Evolutionary conservation across 2,329 filamentous ascomycete species (phyloP), one percentile per base, ranked within the genome.

Genomic region (Xylariaceae sp.): DNA sequence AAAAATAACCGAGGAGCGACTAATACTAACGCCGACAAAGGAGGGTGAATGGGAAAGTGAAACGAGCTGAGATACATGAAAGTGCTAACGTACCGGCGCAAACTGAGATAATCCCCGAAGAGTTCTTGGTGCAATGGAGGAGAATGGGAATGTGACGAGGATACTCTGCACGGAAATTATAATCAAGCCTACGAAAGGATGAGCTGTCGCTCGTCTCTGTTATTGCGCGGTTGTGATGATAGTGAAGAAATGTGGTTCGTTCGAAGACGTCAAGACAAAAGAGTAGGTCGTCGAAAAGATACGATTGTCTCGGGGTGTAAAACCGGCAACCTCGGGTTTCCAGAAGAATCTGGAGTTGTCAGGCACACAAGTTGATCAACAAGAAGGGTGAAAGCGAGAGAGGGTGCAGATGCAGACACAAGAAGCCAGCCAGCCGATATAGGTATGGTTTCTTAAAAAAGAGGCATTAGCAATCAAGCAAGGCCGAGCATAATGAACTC

Each of bases 271-370:
- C n/a, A 33, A 15, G 30, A 11, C 30, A 33, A 26, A 23, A 33
- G 47, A 44, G 43, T 9, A n/a, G 32, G 50, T 35, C 41, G 47
- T 47, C 20, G 57, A 54, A 55, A 50, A 32, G 32, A 30, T 29
- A 30, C 20, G 15, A 32, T 53, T 40, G 42, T 37, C 39, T 45
- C 43, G 13, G 50, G n/a, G 18, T 32, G 18, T 13, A 24, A 23
- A 32, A 6, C 36, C 44, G 39, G 53, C 36, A 56, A 49, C 57
- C 51, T 54, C 52, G 30, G 53, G 29, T 48, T 66, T 66, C 64
- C 57, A 65, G 63, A 65, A 65, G 55, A 42, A 56, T 65, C 63
- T 58, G 39, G 42, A 39, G 33, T 35, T 15, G 30, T 32, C 16
- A 26, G 33, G 32, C 15, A 23, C 37, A 23, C 21, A 21, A 39